Percentiles rank a stretch among this genome's conserved stretches.
phyloP scores from a whole-genome alignment of 164 flowering plant genomes.

The Chloranthus sessilifolius region DNA sequence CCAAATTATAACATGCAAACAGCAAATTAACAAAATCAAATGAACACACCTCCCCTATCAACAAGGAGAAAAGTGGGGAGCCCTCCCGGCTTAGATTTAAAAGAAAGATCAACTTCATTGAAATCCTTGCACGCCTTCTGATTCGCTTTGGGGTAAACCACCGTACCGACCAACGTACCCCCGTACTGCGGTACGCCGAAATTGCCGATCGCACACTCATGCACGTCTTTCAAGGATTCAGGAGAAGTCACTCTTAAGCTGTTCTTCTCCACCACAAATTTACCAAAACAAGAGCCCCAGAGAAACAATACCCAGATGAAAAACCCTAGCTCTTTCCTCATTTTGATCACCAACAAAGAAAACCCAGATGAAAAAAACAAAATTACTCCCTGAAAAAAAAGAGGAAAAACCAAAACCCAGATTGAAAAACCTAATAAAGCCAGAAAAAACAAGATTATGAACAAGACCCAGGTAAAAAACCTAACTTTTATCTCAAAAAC shows the following conservation, averaged over 20 bases:
- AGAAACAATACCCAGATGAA: conserved; percentile 32
- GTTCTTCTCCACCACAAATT: conserved; percentile 95
- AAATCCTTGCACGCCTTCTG: conserved; percentile 78
- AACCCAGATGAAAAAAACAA: neutral
- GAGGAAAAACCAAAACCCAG: conserved; percentile 10
- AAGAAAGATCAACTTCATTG: conserved; percentile 42
- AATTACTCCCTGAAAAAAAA: conserved; percentile 1
- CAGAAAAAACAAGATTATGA: no score
- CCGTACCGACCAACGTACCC: conserved; percentile 73
- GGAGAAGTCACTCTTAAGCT: conserved; percentile 83
- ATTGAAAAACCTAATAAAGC: conserved; percentile 8
- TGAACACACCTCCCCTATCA: conserved; percentile 77
- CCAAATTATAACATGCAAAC: no score
- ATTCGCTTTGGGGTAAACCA: conserved; percentile 65
- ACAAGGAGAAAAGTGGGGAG: conserved; percentile 67
- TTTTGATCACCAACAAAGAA: conserved; percentile 10
- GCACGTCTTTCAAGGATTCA: conserved; percentile 42
- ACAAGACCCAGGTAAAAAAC: no score
- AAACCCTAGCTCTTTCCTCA: conserved; percentile 44
- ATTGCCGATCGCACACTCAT: conserved; percentile 92
- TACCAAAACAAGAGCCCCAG: conserved; percentile 39
- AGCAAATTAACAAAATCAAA: neutral
- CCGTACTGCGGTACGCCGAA: conserved; percentile 98
- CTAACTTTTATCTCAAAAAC: no score
- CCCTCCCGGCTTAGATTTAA: conserved; percentile 73